Percentiles rank a stretch among this genome's conserved stretches.
Conservation (phyloP, 768 basidiomycete species). For the Trametes cingulata region DNA sequence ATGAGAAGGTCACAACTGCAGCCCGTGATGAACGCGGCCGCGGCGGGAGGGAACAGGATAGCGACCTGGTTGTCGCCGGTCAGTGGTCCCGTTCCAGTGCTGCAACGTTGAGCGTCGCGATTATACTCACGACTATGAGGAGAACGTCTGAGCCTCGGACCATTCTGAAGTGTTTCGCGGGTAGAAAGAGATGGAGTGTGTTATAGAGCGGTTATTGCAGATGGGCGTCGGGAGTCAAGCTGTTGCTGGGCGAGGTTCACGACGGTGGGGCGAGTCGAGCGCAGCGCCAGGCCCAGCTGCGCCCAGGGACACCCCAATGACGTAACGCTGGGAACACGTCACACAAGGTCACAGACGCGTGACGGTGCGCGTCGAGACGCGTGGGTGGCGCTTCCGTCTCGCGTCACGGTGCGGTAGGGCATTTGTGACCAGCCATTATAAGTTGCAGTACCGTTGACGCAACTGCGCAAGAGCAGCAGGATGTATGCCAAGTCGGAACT, state of each 20-base stretch:
- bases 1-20: constrained; percentile 88
- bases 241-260: too few relatives aligned
- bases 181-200: neutral
- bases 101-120: too few relatives aligned
- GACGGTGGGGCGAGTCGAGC: neutral
- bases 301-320: neutral
- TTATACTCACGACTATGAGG: constrained; percentile 70
- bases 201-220: neutral
- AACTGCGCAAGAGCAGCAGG: too few relatives aligned
- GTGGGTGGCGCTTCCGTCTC: neutral
- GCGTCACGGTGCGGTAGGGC: too few relatives aligned
- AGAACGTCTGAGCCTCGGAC: constrained; percentile 70
- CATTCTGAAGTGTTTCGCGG: neutral
- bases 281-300: neutral
- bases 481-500: too few relatives aligned
- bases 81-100: neutral
- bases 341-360: constrained; percentile 3
- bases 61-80: constrained; percentile 51
- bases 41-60: constrained; percentile 81
- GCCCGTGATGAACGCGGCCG: constrained; percentile 73
- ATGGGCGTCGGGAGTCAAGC: neutral
- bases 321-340: neutral
- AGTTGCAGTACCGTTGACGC: too few relatives aligned
- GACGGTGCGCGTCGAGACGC: constrained; percentile 12
- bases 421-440: too few relatives aligned